Conservation (phyloP, 106 monocot species). For the Acorus gramineus region DNA sequence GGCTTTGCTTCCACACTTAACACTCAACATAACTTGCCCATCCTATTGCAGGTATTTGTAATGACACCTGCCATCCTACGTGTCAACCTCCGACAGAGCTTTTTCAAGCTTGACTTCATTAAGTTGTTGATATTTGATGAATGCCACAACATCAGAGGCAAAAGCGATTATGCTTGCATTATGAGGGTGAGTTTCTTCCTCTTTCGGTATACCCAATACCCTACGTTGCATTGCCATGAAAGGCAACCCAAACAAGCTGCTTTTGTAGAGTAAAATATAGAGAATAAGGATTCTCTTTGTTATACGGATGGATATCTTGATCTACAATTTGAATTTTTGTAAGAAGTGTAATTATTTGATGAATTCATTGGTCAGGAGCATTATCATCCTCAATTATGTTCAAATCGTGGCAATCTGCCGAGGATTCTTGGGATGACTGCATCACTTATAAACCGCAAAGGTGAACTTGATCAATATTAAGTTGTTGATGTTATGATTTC, state of each 20-base stretch:
- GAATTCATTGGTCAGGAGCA: constrained; percentile 29
- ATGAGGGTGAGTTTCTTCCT: constrained; percentile 21
- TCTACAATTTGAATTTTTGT: too few species aligned
- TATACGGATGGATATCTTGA: too few species aligned
- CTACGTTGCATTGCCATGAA: too few species aligned
- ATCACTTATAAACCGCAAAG: constrained; percentile 47
- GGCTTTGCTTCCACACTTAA: too few species aligned
- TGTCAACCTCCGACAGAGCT: constrained; percentile 36
- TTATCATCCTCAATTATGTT: constrained; percentile 30
- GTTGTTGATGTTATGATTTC: too few species aligned
- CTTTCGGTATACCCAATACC: background rate
- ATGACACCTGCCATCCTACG: constrained; percentile 62
- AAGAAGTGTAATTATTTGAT: too few species aligned
- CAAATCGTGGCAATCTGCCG: constrained; percentile 22
- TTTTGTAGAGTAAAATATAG: background rate
- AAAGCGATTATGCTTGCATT: constrained; percentile 52
- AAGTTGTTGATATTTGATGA: constrained; percentile 60
- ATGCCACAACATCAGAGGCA: constrained; percentile 53
- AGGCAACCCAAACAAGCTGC: background rate
- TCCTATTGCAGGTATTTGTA: constrained; percentile 37
- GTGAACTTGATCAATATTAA: constrained; percentile 12
- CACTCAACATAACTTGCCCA: too few species aligned
- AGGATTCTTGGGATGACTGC: constrained; percentile 79
- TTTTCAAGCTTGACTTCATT: constrained; percentile 38
- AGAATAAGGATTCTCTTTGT: background rate